Base-by-base conservation (phyloP, 164 flowering plant genomes). In the Umbellularia californica region DNA sequence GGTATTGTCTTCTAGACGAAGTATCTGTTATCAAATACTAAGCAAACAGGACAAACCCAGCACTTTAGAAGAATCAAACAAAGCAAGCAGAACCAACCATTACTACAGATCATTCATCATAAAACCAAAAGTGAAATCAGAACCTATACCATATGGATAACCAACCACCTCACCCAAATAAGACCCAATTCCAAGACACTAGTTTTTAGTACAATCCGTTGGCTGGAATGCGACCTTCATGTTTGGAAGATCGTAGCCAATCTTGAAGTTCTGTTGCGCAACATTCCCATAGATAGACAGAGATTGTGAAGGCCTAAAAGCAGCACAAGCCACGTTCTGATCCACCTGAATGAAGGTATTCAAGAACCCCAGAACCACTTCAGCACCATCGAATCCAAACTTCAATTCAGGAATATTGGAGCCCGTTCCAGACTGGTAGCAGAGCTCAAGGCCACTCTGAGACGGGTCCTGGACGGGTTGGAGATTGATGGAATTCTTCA, bases 331-430 rank as follows among this genome's bases (percentile, higher is more conserved):
- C 51, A 76, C 17, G 24, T 51, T 76, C 0, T 76, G 68, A 0
- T 27, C 3, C 3, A 66, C 55, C n/a, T 25, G 15, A 1, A 81
- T 5, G 22, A 85, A 82, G 3, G 75, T 77, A 69, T 83, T 85
- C 47, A 50, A 0, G 2, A 76, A 27, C 3, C 2, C 55, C 67
- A 87, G 69, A 55, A 35, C n/a, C 65, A 84, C 23, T 62, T 83
- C 82, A 1, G 87, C 88, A 5, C 82, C 84, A 0, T 66, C 76
- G 74, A 87, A 86, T 52, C 82, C 82, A 6, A 69, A 70, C 0
- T 76, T 79, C 13, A 84, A 55, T n/a, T 3, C 70, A 0, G 87
- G 87, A 12, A 77, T n/a, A 12, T 51, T 13, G 23, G 63, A 25
- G 2, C 27, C 71, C 0, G 13, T 7, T 7, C 25, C 58, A 4